Conservation (phyloP, 805 yeast genomes). For the Wickerhamomyces canadensis region DNA sequence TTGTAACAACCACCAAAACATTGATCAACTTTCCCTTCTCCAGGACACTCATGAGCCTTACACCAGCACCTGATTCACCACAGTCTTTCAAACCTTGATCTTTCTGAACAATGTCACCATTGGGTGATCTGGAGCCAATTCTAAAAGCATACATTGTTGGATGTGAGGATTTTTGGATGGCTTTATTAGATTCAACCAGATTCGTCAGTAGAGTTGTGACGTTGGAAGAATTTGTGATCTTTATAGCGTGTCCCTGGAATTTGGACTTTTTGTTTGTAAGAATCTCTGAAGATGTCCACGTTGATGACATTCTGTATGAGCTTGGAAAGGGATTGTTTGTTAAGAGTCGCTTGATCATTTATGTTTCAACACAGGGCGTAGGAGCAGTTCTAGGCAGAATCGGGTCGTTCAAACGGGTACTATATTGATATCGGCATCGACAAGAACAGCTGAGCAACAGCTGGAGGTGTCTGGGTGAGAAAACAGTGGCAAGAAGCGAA, state of each 20-base stretch:
- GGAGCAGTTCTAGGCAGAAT: too few species aligned
- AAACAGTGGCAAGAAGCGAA: too few species aligned
- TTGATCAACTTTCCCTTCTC: constrained; percentile 45
- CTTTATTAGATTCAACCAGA: constrained; percentile 40
- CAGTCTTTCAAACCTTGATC: constrained; percentile 63
- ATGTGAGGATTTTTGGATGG: constrained; percentile 56
- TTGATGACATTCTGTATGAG: background rate
- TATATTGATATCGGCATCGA: too few species aligned
- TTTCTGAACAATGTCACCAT: constrained; percentile 5
- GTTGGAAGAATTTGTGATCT: constrained; percentile 33
- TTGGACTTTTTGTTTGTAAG: constrained; percentile 51
- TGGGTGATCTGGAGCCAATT: constrained; percentile 28
- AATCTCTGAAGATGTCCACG: constrained; percentile 38
- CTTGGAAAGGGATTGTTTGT: too few species aligned
- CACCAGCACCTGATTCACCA: constrained; percentile 76
- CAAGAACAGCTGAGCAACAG: too few species aligned
- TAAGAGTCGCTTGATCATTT: too few species aligned
- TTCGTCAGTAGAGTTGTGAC: constrained; percentile 37
- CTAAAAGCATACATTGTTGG: constrained; percentile 76
- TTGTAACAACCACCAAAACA: constrained; percentile 58
- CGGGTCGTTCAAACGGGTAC: too few species aligned
- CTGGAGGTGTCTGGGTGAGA: too few species aligned
- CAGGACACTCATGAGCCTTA: constrained; percentile 47
- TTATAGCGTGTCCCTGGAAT: constrained; percentile 58
- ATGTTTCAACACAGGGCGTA: too few species aligned